Evolutionary conservation across 441 rosid species (phyloP), one percentile per base, ranked within the genome.

Genomic region (Eruca vesicaria): DNA sequence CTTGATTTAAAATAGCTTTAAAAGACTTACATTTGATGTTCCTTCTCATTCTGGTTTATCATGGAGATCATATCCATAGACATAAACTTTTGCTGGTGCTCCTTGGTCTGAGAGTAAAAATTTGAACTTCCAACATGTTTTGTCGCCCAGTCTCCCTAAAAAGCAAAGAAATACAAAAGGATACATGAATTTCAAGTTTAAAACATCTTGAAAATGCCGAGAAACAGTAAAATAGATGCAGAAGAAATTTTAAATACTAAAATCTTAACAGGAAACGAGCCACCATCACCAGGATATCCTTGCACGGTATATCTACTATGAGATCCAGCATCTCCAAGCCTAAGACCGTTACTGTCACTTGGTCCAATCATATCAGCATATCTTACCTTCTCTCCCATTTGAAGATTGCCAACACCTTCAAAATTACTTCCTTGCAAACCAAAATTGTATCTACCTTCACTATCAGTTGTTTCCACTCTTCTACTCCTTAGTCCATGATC

Each of bases 11-110:
- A 29, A 26, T n/a, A 66, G 23, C 70, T 45, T 20, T 31, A 45
- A 66, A 9, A 66, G 52, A 76, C 88, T 72, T 73, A 92, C 97
- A 67, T 23, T 35, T 85, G 90, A 76, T 81, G 95, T 70, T 89
- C 89, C 88, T 86, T 89, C 19, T 90, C 93, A 82, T 88, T 88
- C 68, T 83, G 86, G 78, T 88, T 87, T 74, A 89, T 88, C 48
- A 69, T 82, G 35, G 71, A 33, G 68, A 88, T 95, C 83, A 88
- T 80, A 77, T 89, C 97, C 90, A 88, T 82, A 36, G 94, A 86
- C 90, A 88, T 82, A 36, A 92, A 86, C 81, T 77, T 81, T 81
- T 87, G 86, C 77, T 91, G 98, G 84, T 91, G 96, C 72, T 86
- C 94, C 76, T 89, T 85, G 2, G 89, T 84, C 77, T 89, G 94